A percentile compares a stretch with the other conserved stretches of the same genome.
Evolutionary conservation across 208 protist genomes (phyloP).

Genomic region (Naegleria lovaniensis): DNA sequence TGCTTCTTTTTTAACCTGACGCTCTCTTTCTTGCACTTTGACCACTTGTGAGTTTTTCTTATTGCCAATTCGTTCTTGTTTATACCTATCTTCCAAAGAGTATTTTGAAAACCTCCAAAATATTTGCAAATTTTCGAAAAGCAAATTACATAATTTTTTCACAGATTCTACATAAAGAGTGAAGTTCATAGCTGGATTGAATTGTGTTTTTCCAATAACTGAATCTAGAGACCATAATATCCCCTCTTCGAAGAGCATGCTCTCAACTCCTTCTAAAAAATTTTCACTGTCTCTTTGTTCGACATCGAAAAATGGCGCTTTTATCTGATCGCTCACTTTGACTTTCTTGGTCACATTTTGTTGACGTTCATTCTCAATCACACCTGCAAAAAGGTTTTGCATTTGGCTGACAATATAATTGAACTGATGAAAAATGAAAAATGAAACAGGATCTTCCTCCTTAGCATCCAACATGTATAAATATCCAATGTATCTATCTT

Average conservation of each 20-base stretch:
- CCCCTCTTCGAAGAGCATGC: neutral
- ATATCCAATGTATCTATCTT: neutral
- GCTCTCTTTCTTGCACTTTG: neutral
- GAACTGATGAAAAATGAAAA: neutral
- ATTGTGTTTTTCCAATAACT: neutral
- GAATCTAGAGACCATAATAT: neutral
- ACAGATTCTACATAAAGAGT: neutral
- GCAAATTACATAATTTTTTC: neutral
- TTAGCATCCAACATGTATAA: neutral
- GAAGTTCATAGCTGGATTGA: neutral
- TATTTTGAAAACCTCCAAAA: constrained; percentile 1
- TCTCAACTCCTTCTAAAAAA: neutral
- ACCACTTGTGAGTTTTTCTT: neutral
- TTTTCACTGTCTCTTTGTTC: neutral
- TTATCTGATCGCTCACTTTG: neutral
- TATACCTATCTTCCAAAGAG: neutral
- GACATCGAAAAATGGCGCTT: no score
- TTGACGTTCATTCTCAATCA: neutral
- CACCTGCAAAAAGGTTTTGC: neutral
- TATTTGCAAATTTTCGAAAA: neutral
- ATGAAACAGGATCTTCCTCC: neutral
- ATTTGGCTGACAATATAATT: neutral
- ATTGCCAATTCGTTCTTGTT: neutral
- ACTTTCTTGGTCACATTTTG: neutral
- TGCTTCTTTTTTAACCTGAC: neutral